Conservation (phyloP, 148 eudicot species). For the Hydrangea macrophylla region DNA sequence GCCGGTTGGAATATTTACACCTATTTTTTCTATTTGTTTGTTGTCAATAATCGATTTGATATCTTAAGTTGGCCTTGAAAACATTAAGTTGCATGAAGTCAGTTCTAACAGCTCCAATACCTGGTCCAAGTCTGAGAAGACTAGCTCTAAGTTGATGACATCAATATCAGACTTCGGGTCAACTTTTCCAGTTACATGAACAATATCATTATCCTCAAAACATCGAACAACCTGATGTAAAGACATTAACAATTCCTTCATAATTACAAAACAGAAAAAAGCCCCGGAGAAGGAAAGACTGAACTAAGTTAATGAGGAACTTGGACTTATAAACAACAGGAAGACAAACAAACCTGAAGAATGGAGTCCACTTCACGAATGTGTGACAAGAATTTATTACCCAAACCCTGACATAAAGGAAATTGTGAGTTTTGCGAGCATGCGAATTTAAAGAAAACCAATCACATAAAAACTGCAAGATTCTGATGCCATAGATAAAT, state of each 20-base stretch:
- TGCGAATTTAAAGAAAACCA: slow-evolving; percentile 2
- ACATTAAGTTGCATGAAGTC: not conserved
- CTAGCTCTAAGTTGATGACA: slow-evolving; percentile 86
- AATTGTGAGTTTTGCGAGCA: slow-evolving; percentile 11
- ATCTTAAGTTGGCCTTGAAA: not conserved
- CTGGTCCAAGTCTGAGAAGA: slow-evolving; percentile 94
- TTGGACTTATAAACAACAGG: slow-evolving; percentile 5
- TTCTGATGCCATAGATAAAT: slow-evolving; percentile 1
- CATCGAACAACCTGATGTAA: slow-evolving; percentile 86
- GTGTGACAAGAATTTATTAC: slow-evolving; percentile 93
- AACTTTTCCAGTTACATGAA: slow-evolving; percentile 90
- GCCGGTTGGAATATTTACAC: too few relatives aligned
- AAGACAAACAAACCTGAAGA: slow-evolving; percentile 63
- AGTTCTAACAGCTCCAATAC: slow-evolving; percentile 38
- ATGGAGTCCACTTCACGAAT: slow-evolving; percentile 98
- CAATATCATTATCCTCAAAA: slow-evolving; percentile 96
- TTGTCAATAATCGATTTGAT: not conserved
- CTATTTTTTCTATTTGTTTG: too few relatives aligned
- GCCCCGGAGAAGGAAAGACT: not conserved
- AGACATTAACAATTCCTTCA: not conserved
- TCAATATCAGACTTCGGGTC: slow-evolving; percentile 95
- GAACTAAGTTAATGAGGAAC: not conserved
- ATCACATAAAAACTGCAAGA: not conserved
- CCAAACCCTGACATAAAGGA: slow-evolving; percentile 73
- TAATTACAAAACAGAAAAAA: not conserved